phyloP scores from a whole-genome alignment of 1,139 yeast species.

The Scheffersomyces cryptocercus region DNA sequence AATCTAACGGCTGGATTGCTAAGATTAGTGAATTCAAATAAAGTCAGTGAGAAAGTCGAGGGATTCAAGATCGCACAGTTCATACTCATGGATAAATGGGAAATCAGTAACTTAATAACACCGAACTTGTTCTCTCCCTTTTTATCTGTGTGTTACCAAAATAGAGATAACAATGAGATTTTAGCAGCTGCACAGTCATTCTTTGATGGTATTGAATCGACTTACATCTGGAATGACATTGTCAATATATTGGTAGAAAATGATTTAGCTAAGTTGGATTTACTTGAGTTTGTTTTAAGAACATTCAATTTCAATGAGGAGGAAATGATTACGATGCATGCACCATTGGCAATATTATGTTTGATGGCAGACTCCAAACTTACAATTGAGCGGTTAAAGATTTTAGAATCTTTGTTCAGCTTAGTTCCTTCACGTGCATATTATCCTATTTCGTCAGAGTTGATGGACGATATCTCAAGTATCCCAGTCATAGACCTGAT shows the following conservation, averaged over 20 bases:
- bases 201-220: conserved; percentile 84
- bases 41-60: conserved; percentile 35
- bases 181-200: conserved; percentile 62
- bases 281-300: conserved; percentile 59
- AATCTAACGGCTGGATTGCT: conserved; percentile 55
- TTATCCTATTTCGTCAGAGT: conserved; percentile 35
- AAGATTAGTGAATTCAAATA: conserved; percentile 40
- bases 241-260: conserved; percentile 20
- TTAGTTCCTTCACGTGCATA: conserved; percentile 63
- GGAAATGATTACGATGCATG: conserved; percentile 75
- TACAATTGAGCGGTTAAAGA: conserved; percentile 25
- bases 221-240: conserved; percentile 71
- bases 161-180: conserved; percentile 37
- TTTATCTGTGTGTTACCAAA: conserved; percentile 37
- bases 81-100: conserved; percentile 91
- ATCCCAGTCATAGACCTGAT: conserved; percentile 3
- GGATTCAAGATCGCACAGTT: conserved; percentile 63
- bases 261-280: conserved; percentile 27
- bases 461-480: not conserved
- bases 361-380: conserved; percentile 22
- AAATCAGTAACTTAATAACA: conserved; percentile 72
- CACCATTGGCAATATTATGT: conserved; percentile 67
- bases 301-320: conserved; percentile 80
- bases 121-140: conserved; percentile 72
- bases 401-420: conserved; percentile 41